Conservation (phyloP, 768 basidiomycete genomes). For the Daedaleopsis nitida region DNA sequence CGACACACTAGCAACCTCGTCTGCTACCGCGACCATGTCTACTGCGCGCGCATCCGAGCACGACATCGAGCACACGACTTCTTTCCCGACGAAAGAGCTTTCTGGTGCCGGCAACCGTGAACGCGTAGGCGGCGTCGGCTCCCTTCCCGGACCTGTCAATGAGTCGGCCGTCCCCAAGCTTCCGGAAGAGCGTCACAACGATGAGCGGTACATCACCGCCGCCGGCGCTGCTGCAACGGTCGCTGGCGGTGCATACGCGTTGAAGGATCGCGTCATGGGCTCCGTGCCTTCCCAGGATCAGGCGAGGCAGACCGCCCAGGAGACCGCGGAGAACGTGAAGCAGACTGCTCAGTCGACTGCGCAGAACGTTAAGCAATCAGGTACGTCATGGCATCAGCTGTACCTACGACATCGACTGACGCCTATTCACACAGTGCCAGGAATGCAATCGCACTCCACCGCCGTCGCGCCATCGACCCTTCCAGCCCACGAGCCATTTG, state of each 20-base stretch:
- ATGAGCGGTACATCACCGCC: conserved; percentile 13
- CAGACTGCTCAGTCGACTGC: conserved; percentile 1
- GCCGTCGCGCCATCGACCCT: conserved; percentile 20
- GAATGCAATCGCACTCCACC: conserved; percentile 1
- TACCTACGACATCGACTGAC: no score
- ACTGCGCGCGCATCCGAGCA: conserved; percentile 23
- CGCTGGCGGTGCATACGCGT: conserved; percentile 9
- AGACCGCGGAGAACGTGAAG: neutral
- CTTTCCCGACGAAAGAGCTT: conserved; percentile 16
- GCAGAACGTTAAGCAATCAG: conserved; percentile 1
- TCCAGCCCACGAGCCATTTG: conserved; percentile 19
- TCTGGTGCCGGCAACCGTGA: conserved; percentile 20
- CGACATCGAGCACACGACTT: conserved; percentile 20
- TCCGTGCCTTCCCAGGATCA: neutral
- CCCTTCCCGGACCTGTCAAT: conserved; percentile 47
- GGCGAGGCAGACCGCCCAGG: neutral
- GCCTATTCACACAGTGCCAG: neutral
- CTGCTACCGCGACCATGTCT: conserved; percentile 10
- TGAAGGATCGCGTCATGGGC: conserved; percentile 7
- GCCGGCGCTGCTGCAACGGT: conserved; percentile 10
- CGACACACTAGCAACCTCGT: neutral
- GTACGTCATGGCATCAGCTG: no score
- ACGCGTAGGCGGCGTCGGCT: conserved; percentile 44
- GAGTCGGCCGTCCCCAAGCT: conserved; percentile 51
- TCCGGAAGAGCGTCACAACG: conserved; percentile 44